These are phyloP conservation scores for Dipodascus geniculatus DNA, from an alignment of 805 yeast species.

Conservation along the genomic window DNA sequence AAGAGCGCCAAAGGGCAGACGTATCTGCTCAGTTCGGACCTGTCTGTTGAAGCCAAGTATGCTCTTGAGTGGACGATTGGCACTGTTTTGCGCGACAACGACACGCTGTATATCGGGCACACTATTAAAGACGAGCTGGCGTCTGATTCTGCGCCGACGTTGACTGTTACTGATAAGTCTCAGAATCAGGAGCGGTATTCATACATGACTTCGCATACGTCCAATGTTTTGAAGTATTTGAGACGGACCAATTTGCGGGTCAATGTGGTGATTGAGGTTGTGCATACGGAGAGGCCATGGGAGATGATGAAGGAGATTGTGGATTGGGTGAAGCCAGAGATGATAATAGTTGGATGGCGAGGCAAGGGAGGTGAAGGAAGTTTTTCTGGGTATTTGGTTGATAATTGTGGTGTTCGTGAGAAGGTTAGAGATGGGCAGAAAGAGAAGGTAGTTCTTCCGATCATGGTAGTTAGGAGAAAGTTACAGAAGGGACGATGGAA, in stretches of 20 bases:
- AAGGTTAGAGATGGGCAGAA: not conserved
- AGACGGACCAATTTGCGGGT: slow-evolving; percentile 59
- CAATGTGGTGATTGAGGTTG: slow-evolving; percentile 60
- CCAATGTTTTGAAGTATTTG: slow-evolving; percentile 32
- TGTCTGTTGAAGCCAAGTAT: slow-evolving; percentile 69
- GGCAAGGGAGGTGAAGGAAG: slow-evolving; percentile 58
- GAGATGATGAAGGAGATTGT: slow-evolving; percentile 59
- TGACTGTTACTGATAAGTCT: slow-evolving; percentile 9
- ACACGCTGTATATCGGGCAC: slow-evolving; percentile 58
- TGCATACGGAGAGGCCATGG: slow-evolving; percentile 65
- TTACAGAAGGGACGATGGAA: slow-evolving; percentile 55
- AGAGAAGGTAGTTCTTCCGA: no score
- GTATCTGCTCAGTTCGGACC: slow-evolving; percentile 68
- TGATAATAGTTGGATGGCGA: slow-evolving; percentile 66
- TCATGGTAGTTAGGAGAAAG: slow-evolving; percentile 67
- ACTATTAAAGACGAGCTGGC: slow-evolving; percentile 24
- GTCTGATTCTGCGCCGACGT: not conserved
- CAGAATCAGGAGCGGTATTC: slow-evolving; percentile 31
- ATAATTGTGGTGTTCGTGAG: slow-evolving; percentile 47
- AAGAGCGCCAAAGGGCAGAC: slow-evolving; percentile 31
- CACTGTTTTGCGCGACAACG: slow-evolving; percentile 69
- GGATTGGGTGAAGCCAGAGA: slow-evolving; percentile 58
- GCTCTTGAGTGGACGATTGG: slow-evolving; percentile 88
- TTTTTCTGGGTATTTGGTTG: slow-evolving; percentile 58
- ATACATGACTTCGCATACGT: slow-evolving; percentile 34